Evolutionary conservation across 768 basidiomycete species (phyloP).

Genomic region (Leucogyrophana mollusca): DNA sequence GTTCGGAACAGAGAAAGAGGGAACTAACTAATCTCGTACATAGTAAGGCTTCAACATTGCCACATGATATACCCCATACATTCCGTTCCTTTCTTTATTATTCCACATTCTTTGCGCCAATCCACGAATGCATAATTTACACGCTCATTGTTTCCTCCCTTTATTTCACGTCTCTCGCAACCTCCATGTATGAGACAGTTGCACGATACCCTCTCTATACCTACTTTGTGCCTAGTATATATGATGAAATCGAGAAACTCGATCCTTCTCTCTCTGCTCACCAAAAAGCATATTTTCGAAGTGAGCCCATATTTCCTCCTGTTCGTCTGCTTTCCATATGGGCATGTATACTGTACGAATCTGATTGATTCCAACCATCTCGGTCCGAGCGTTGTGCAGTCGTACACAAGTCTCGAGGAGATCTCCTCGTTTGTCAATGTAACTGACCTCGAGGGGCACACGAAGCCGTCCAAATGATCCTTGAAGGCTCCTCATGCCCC

Average conservation of each 20-base stretch:
- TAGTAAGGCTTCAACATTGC: too few relatives aligned
- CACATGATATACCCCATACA: too few relatives aligned
- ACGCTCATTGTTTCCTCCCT: too few relatives aligned
- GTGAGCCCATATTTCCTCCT: slow-evolving; percentile 33
- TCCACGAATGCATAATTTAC: too few relatives aligned
- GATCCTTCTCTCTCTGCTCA: slow-evolving; percentile 25
- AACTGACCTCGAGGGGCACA: slow-evolving; percentile 36
- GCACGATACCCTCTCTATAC: too few relatives aligned
- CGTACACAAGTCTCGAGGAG: slow-evolving; percentile 35
- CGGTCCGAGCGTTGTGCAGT: slow-evolving; percentile 31
- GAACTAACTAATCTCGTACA: too few relatives aligned
- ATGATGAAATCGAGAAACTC: slow-evolving; percentile 33
- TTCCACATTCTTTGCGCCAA: too few relatives aligned
- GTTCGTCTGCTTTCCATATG: slow-evolving; percentile 30
- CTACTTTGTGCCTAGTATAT: too few relatives aligned
- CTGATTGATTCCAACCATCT: slow-evolving; percentile 38
- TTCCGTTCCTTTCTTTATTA: too few relatives aligned
- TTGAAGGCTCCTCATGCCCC: slow-evolving; percentile 42
- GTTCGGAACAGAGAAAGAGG: too few relatives aligned
- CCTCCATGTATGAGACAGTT: too few relatives aligned
- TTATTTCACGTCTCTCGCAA: too few relatives aligned
- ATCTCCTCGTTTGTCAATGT: slow-evolving; percentile 18
- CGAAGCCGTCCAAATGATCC: slow-evolving; percentile 43
- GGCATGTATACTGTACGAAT: slow-evolving; percentile 39
- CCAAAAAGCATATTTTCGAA: slow-evolving; percentile 38